A percentile compares a stretch with the other conserved stretches of the same genome.
These are phyloP conservation scores for Eutypella sp. DNA, from an alignment of 2,329 filamentous ascomycete genomes.

Conservation along the genomic window DNA sequence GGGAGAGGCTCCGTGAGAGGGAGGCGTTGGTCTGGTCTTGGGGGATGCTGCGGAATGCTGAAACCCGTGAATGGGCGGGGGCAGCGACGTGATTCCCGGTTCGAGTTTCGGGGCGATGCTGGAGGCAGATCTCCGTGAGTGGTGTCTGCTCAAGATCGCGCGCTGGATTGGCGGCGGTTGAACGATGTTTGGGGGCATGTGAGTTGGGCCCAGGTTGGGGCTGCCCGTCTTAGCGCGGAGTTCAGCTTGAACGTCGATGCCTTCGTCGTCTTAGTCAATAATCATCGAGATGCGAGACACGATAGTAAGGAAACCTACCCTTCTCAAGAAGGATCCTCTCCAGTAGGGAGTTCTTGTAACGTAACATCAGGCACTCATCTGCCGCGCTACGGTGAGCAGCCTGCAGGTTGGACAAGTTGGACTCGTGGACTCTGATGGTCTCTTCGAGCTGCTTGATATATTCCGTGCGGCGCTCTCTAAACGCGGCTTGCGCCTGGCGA, in stretches of 20 bases:
- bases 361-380: slow-evolving; percentile 95
- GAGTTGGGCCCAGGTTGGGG: slow-evolving; percentile 68
- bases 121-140: slow-evolving; percentile 64
- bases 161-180: slow-evolving; percentile 74
- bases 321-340: slow-evolving; percentile 96
- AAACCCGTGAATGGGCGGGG: slow-evolving; percentile 37
- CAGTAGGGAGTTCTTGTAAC: slow-evolving; percentile 95
- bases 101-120: slow-evolving; percentile 73
- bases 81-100: slow-evolving; percentile 42
- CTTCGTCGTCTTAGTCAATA: not conserved
- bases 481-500: slow-evolving; percentile 93
- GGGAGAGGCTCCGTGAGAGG: slow-evolving; percentile 65
- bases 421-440: slow-evolving; percentile 95
- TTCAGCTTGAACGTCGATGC: slow-evolving; percentile 73
- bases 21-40: slow-evolving; percentile 74
- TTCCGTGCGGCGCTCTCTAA: slow-evolving; percentile 92
- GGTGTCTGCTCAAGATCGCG: slow-evolving; percentile 73
- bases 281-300: not conserved
- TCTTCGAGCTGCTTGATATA: slow-evolving; percentile 99
- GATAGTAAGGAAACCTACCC: slow-evolving; percentile 47
- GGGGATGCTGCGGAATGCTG: slow-evolving; percentile 58
- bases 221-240: slow-evolving; percentile 88
- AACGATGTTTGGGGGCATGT: slow-evolving; percentile 62
- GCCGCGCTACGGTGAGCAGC: slow-evolving; percentile 90
- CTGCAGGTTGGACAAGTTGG: slow-evolving; percentile 86